Conservation (phyloP, 257 asterid genomes). For the Ilex aquifolium region DNA sequence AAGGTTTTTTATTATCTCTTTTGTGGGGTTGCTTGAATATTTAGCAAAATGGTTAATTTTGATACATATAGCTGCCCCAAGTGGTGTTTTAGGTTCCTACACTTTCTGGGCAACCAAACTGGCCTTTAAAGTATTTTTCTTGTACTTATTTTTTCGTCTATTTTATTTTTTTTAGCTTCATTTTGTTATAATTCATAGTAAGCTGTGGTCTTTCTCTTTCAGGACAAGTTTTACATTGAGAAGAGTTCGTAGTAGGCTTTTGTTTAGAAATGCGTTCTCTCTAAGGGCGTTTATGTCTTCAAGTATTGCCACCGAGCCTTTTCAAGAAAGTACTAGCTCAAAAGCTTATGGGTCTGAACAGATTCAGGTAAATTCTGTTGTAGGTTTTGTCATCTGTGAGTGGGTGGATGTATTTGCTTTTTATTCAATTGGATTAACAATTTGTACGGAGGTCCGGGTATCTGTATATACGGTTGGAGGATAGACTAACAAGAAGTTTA, state of each 20-base stretch:
- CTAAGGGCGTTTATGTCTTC: constrained; percentile 81
- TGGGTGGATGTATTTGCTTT: no score
- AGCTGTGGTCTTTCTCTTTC: constrained; percentile 12
- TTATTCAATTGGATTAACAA: not conserved
- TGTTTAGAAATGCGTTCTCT: constrained; percentile 35
- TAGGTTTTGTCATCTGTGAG: no score
- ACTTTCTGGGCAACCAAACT: no score
- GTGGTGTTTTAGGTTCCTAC: no score
- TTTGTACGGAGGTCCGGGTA: not conserved
- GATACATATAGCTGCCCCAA: no score
- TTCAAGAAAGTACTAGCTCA: constrained; percentile 41
- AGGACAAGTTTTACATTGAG: constrained; percentile 49
- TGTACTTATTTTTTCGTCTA: not conserved
- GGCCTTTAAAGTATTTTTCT: no score
- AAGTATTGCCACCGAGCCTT: constrained; percentile 51
- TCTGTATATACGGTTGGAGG: no score
- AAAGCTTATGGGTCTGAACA: constrained; percentile 91
- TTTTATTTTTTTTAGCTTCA: not conserved
- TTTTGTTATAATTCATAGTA: not conserved
- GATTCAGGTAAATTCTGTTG: constrained; percentile 66
- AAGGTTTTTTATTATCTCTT: not conserved
- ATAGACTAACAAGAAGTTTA: no score
- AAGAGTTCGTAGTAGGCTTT: constrained; percentile 29
- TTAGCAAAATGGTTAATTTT: no score
- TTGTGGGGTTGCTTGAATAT: no score